Conservation (phyloP, 2,329 filamentous ascomycete genomes). For the Aspergillus ustus region DNA sequence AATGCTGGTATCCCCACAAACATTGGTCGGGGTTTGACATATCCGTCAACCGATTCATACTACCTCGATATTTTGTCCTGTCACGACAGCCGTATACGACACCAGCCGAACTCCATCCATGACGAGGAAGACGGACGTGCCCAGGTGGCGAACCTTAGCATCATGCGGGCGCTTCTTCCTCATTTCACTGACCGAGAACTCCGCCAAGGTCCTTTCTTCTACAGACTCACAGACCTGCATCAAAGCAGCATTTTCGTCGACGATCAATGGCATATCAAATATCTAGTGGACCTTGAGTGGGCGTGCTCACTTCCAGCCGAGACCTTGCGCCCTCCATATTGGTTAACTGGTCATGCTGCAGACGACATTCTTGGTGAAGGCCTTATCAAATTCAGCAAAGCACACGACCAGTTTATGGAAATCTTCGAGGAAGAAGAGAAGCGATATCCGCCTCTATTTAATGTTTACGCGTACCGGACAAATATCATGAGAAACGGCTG, state of each 20-base stretch:
- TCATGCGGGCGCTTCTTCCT: too few relatives aligned
- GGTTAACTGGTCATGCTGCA: too few relatives aligned
- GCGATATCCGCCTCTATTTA: too few relatives aligned
- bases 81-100: slow-evolving; percentile 19
- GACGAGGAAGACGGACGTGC: slow-evolving; percentile 10
- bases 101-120: slow-evolving; percentile 33
- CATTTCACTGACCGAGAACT: too few relatives aligned
- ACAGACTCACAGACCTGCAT: neutral
- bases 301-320: neutral
- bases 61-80: slow-evolving; percentile 22
- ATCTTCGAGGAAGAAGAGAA: too few relatives aligned
- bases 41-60: slow-evolving; percentile 29
- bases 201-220: neutral
- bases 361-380: too few relatives aligned
- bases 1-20: slow-evolving; percentile 29
- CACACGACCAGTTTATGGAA: too few relatives aligned
- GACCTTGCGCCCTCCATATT: too few relatives aligned
- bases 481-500: too few relatives aligned
- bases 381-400: too few relatives aligned
- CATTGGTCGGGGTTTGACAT: slow-evolving; percentile 30
- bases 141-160: too few relatives aligned
- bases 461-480: too few relatives aligned
- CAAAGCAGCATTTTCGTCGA: neutral
- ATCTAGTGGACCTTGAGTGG: neutral
- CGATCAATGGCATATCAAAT: neutral